These are phyloP conservation scores for Penicillium pancosmium DNA, from an alignment of 495 filamentous ascomycete genomes.

Conservation along the genomic window DNA sequence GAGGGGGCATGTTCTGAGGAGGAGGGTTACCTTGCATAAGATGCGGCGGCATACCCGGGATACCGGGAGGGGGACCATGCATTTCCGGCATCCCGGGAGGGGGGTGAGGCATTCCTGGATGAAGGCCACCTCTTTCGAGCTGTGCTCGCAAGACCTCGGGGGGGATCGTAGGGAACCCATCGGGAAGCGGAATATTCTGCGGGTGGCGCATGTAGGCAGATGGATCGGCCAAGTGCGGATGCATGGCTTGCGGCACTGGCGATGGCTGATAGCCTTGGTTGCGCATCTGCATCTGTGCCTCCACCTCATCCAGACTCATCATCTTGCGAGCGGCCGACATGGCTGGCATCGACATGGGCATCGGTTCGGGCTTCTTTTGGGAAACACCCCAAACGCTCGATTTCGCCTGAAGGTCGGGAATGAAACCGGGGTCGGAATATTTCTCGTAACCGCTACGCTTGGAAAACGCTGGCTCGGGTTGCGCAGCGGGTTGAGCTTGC, in stretches of 20 bases:
- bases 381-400: constrained; percentile 89
- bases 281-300: constrained; percentile 89
- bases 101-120: constrained; percentile 51
- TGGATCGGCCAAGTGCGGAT: constrained; percentile 33
- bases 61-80: constrained; percentile 41
- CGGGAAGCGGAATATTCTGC: constrained; percentile 49
- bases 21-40: constrained; percentile 46
- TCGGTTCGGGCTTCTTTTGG: constrained; percentile 53
- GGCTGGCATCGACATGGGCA: constrained; percentile 14
- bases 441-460: constrained; percentile 84
- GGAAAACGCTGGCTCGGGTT: constrained; percentile 38
- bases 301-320: constrained; percentile 96
- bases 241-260: constrained; percentile 39
- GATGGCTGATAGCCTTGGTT: constrained; percentile 59
- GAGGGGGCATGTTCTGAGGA: constrained; percentile 36
- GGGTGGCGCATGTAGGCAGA: constrained; percentile 37
- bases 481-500: constrained; percentile 24
- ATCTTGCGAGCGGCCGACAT: constrained; percentile 58
- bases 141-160: constrained; percentile 59
- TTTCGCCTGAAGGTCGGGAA: constrained; percentile 87
- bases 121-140: constrained; percentile 43
- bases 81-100: constrained; percentile 51
- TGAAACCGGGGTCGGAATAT: constrained; percentile 73
- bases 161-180: constrained; percentile 39
- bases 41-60: constrained; percentile 42